Percentiles rank a stretch among this genome's conserved stretches.
Evolutionary conservation across 106 monocot genomes (phyloP).

Genomic region (Acorus calamus): DNA sequence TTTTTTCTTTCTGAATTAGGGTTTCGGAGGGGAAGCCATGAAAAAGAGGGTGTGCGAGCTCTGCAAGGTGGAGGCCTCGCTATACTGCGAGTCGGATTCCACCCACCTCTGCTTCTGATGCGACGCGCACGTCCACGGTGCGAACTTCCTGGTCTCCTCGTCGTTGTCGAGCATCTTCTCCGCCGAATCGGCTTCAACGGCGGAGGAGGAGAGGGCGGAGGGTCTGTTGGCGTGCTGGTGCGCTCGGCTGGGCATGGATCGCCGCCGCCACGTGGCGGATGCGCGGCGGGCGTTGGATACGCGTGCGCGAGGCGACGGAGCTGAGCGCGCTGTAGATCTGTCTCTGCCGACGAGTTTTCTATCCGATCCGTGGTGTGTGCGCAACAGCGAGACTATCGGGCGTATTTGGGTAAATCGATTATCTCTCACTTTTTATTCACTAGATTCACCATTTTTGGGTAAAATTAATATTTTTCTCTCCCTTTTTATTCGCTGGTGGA

Average conservation of each 20-base stretch:
- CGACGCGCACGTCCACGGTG: constrained; percentile 24
- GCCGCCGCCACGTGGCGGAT: too few species aligned
- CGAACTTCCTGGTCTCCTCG: constrained; percentile 5
- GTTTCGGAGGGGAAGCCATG: too few species aligned
- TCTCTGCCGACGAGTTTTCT: constrained; percentile 29
- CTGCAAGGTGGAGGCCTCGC: constrained; percentile 33
- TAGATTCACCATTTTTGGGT: too few species aligned
- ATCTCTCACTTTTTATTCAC: too few species aligned
- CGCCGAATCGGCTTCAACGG: constrained; percentile 15
- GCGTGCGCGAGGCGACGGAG: constrained; percentile 1
- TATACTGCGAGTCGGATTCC: constrained; percentile 64
- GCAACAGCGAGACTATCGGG: constrained; percentile 20
- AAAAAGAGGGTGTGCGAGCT: constrained; percentile 55
- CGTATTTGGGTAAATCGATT: too few species aligned
- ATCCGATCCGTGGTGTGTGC: constrained; percentile 29
- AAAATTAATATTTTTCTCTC: too few species aligned
- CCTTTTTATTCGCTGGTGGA: too few species aligned
- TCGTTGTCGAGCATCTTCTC: constrained; percentile 24
- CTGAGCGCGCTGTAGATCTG: neutral
- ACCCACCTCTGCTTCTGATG: constrained; percentile 51
- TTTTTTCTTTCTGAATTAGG: too few species aligned
- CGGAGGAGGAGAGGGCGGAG: constrained; percentile 20
- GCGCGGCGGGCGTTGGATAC: too few species aligned
- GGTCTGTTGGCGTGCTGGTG: constrained; percentile 22
- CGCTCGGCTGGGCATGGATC: constrained; percentile 21